phyloP scores from a whole-genome alignment of 2,329 filamentous ascomycete species.

The Paecilomyces sp. region DNA sequence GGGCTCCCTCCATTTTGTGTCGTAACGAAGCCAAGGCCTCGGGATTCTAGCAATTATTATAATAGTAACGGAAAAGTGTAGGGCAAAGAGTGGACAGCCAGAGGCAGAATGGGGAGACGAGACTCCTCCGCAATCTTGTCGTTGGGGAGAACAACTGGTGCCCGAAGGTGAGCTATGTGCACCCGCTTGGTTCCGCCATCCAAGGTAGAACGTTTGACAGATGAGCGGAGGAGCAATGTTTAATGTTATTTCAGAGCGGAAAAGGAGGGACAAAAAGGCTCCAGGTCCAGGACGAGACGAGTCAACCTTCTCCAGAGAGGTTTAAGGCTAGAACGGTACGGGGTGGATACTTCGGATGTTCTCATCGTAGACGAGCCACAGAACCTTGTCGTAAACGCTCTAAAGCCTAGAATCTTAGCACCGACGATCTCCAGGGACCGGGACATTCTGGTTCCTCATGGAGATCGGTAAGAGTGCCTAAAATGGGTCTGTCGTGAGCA shows the following conservation, averaged over 20 bases:
- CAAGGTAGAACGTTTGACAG: background rate
- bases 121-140: background rate
- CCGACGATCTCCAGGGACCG: background rate
- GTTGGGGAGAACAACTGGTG: background rate
- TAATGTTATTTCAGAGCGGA: background rate
- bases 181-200: background rate
- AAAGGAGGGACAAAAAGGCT: background rate
- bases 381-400: background rate
- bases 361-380: background rate
- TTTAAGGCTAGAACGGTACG: background rate
- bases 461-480: background rate
- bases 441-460: background rate
- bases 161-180: background rate
- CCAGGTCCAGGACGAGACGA: background rate
- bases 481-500: background rate
- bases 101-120: background rate
- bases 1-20: slow-evolving; percentile 12
- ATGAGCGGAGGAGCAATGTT: background rate
- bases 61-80: background rate
- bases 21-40: background rate
- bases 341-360: background rate
- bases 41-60: background rate
- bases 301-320: background rate
- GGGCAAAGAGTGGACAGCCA: background rate
- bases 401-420: background rate